Percentiles rank a stretch among this genome's conserved stretches.
Conservation (phyloP, 2,329 filamentous ascomycete species). For the Cladosporium colombiae region DNA sequence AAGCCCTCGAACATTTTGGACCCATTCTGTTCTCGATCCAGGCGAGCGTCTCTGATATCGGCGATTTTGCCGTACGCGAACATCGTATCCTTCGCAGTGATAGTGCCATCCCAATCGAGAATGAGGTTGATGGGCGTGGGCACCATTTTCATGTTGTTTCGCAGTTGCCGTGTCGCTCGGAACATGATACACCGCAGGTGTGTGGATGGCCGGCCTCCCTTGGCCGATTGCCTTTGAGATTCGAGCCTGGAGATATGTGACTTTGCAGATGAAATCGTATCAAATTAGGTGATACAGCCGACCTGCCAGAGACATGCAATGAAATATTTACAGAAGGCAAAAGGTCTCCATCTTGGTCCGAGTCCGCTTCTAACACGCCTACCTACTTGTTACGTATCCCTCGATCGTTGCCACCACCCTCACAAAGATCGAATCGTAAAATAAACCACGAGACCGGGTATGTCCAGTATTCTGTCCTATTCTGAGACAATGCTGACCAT, state of each 20-base stretch:
- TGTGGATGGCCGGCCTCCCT: neutral
- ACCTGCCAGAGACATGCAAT: neutral
- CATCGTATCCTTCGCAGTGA: constrained; percentile 49
- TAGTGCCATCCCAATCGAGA: constrained; percentile 52
- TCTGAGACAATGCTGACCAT: neutral
- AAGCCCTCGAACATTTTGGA: constrained; percentile 38
- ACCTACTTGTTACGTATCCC: too few species aligned
- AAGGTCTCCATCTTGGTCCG: accelerated
- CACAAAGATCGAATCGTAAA: neutral
- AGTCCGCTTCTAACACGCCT: too few species aligned
- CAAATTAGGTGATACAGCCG: neutral
- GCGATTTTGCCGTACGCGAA: constrained; percentile 44
- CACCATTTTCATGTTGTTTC: neutral
- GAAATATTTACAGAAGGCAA: too few species aligned
- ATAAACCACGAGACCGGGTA: neutral
- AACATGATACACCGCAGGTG: neutral
- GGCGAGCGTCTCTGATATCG: constrained; percentile 30
- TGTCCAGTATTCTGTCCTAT: neutral
- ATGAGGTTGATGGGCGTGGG: constrained; percentile 33
- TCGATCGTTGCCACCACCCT: neutral
- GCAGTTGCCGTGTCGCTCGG: neutral
- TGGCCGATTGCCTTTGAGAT: neutral
- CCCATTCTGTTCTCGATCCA: constrained; percentile 23
- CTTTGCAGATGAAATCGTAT: neutral
- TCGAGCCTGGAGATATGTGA: neutral